phyloP scores from a whole-genome alignment of 2,329 filamentous ascomycete genomes.

The Trichoderma aggressivum region DNA sequence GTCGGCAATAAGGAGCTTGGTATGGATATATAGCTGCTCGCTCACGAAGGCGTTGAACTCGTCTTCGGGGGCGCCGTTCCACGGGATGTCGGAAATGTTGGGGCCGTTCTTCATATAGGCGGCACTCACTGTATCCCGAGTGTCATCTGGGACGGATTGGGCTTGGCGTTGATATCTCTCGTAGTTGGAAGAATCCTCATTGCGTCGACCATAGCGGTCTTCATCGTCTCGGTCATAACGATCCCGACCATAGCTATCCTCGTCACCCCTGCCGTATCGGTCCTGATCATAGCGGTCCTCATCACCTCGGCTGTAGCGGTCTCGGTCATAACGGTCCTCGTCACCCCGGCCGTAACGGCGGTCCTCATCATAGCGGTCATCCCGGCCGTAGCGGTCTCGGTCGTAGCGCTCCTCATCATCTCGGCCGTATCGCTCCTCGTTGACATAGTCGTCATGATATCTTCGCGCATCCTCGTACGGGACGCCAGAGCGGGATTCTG shows the following conservation, averaged over 20 bases:
- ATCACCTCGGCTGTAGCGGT: neutral
- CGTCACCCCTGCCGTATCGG: neutral
- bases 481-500: conserved; percentile 62
- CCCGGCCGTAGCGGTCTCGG: neutral
- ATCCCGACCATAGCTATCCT: neutral
- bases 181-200: conserved; percentile 12
- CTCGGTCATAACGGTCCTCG: neutral
- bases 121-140: conserved; percentile 72
- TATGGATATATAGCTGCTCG: conserved; percentile 62
- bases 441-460: conserved; percentile 59
- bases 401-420: conserved; percentile 16
- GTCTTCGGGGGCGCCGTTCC: conserved; percentile 51
- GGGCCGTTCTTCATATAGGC: conserved; percentile 81
- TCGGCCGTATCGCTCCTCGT: conserved; percentile 41
- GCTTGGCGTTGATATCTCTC: conserved; percentile 69
- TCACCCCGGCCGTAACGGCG: neutral
- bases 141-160: conserved; percentile 48
- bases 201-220: conserved; percentile 35
- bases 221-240: neutral
- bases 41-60: conserved; percentile 61
- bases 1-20: conserved; percentile 75
- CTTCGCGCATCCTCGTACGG: conserved; percentile 63
- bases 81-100: conserved; percentile 59
- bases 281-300: neutral
- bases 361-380: neutral